Evolutionary conservation across 2,329 filamentous ascomycete species (phyloP), one percentile per base, ranked within the genome.

Genomic region (Talaromyces funiculosus): DNA sequence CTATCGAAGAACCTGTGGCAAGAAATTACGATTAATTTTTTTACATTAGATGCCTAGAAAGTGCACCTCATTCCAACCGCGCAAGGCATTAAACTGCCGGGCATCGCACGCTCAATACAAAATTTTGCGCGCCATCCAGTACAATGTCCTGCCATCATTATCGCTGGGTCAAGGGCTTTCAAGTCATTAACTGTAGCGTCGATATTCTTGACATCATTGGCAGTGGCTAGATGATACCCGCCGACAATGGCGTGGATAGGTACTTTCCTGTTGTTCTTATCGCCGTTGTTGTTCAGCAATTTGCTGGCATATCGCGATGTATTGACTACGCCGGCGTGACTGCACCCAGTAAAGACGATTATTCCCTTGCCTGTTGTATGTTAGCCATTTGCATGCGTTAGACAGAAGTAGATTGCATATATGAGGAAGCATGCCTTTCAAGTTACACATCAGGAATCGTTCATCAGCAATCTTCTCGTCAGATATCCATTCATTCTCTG

Each of bases 51-150:
- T 49, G 43, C 9, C 64, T 65, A 78, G 57, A 78, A 74, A 7
- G 59, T 63, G 53, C 76, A 73, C 51, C 67, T 80, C 20, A 76
- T 77, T 3, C 81, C 81, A 14, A 81, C 81, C 12, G 80, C 80
- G 22, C 77, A 78, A 29, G 81, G 81, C 7, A 80, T 80, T 61
- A 83, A 65, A 3, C 72, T 70, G 2, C 81, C 81, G 0, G 79
- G 78, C 76, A 83, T 80, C 38, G 75, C 70, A 62, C 75, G 78
- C 67, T 83, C 80, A 62, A 83, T 81, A 45, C 75, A 75, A 63
- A 78, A 78, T 67, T 83, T 83, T 37, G 80, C 81, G 63, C 80
- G 73, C 81, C 81, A 85, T 5, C 82, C 82, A 0, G 81, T 80
- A 64, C 81, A 84, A 67, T 84, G 82, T 0, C 82, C 82, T 0